phyloP scores from a whole-genome alignment of 768 basidiomycete species.

The Gelatoporia subvermispora region DNA sequence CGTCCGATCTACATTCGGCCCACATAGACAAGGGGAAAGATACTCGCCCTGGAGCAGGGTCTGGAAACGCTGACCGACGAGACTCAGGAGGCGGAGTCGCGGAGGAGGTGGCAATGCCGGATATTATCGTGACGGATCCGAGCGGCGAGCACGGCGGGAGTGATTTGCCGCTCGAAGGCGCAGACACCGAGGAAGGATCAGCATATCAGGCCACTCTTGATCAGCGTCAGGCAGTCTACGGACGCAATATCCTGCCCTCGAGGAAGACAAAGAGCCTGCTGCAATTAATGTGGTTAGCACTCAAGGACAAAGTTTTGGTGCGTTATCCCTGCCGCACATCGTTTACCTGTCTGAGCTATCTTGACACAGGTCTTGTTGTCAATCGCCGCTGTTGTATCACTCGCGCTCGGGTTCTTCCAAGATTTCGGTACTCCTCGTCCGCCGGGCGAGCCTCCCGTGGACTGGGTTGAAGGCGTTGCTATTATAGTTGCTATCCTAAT shows the following conservation, averaged over 20 bases:
- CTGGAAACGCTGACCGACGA: not conserved
- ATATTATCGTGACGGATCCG: conserved; percentile 20
- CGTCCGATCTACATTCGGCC: not conserved
- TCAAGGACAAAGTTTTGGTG: conserved; percentile 62
- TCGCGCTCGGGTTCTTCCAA: conserved; percentile 92
- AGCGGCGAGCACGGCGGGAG: conserved; percentile 14
- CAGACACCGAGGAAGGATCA: conserved; percentile 9
- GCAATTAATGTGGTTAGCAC: conserved; percentile 55
- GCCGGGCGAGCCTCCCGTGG: conserved; percentile 66
- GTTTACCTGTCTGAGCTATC: not conserved
- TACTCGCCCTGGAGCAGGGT: conserved; percentile 12
- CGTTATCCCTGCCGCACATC: conserved; percentile 19
- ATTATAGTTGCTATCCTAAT: conserved; percentile 74
- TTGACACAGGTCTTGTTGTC: conserved; percentile 73
- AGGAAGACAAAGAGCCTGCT: conserved; percentile 45
- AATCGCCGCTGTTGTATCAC: conserved; percentile 87
- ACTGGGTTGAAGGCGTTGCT: conserved; percentile 95
- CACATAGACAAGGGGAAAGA: conserved; percentile 6
- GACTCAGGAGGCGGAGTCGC: not conserved
- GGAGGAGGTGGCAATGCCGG: conserved; percentile 15
- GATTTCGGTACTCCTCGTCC: conserved; percentile 75
- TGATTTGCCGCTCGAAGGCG: conserved; percentile 7
- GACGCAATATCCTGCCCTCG: conserved; percentile 45
- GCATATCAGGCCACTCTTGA: conserved; percentile 33
- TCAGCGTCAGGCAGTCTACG: conserved; percentile 45